Evolutionary conservation across 2,329 filamentous ascomycete species (phyloP).

Genomic region (Stromatinia cepivora): DNA sequence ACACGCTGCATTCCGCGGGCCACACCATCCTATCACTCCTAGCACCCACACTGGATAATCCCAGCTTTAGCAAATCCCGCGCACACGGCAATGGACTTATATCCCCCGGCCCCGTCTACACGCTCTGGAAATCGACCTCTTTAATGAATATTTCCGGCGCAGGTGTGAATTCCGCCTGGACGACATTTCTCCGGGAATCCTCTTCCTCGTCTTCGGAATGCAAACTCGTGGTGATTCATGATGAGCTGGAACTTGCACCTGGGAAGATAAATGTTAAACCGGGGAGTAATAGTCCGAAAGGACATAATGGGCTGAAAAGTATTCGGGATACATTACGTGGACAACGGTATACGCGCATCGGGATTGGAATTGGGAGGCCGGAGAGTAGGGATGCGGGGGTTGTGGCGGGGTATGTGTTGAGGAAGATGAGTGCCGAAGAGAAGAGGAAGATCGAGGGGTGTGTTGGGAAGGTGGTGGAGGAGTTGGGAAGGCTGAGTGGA

Average conservation of each 20-base stretch:
- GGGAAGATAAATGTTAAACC: slow-evolving; percentile 66
- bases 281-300: slow-evolving; percentile 64
- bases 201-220: slow-evolving; percentile 40
- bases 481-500: slow-evolving; percentile 34
- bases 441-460: slow-evolving; percentile 36
- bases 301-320: slow-evolving; percentile 76
- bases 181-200: slow-evolving; percentile 50
- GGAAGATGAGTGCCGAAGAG: slow-evolving; percentile 38
- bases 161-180: slow-evolving; percentile 67
- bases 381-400: slow-evolving; percentile 62
- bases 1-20: slow-evolving; percentile 84
- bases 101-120: slow-evolving; percentile 53
- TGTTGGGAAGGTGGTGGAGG: slow-evolving; percentile 34
- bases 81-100: slow-evolving; percentile 52
- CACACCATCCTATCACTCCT: slow-evolving; percentile 72
- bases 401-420: slow-evolving; percentile 77
- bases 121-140: slow-evolving; percentile 71
- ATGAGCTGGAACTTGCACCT: slow-evolving; percentile 76
- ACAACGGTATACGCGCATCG: slow-evolving; percentile 58
- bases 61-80: slow-evolving; percentile 51
- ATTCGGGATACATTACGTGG: slow-evolving; percentile 53
- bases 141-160: slow-evolving; percentile 84
- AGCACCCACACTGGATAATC: slow-evolving; percentile 38
- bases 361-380: slow-evolving; percentile 86
- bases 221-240: slow-evolving; percentile 76